Evolutionary conservation across 2,329 filamentous ascomycete genomes (phyloP).

Genomic region (Penicillium concentricum): DNA sequence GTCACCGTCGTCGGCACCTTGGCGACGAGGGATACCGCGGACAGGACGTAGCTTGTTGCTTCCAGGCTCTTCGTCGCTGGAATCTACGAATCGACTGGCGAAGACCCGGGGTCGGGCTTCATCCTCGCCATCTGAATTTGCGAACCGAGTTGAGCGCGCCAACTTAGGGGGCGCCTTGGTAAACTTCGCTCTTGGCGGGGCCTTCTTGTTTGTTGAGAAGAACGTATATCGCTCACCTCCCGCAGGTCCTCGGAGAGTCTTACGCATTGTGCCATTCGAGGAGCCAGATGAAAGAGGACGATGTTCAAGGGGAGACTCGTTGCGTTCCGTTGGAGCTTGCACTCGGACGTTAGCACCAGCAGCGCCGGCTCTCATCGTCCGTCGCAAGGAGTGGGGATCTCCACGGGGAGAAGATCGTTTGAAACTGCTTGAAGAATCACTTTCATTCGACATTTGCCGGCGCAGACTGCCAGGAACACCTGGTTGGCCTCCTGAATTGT

Average conservation of each 20-base stretch:
- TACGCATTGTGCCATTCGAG: constrained; percentile 45
- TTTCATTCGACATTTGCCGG: constrained; percentile 63
- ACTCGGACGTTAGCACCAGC: constrained; percentile 31
- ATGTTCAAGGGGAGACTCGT: constrained; percentile 61
- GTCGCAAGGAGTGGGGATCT: constrained; percentile 62
- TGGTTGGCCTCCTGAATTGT: constrained; percentile 8
- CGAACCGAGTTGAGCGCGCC: constrained; percentile 52
- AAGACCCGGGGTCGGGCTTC: constrained; percentile 40
- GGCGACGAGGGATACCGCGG: constrained; percentile 59
- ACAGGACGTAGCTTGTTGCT: constrained; percentile 51
- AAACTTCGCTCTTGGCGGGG: constrained; percentile 28
- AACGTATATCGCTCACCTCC: constrained; percentile 40
- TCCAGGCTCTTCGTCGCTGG: constrained; percentile 64
- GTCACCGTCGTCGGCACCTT: constrained; percentile 60
- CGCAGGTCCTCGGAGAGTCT: constrained; percentile 52
- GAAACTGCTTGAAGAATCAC: constrained; percentile 74
- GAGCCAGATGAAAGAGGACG: constrained; percentile 47
- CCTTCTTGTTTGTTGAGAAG: constrained; percentile 40
- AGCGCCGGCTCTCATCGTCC: constrained; percentile 65
- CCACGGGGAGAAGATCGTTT: constrained; percentile 56
- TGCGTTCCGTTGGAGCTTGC: constrained; percentile 42
- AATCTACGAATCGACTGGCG: constrained; percentile 66
- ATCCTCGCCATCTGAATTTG: constrained; percentile 61
- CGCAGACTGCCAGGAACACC: constrained; percentile 37
- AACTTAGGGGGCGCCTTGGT: constrained; percentile 24